Base-by-base conservation (phyloP, 208 protist species). In the Porcisia deanei region DNA sequence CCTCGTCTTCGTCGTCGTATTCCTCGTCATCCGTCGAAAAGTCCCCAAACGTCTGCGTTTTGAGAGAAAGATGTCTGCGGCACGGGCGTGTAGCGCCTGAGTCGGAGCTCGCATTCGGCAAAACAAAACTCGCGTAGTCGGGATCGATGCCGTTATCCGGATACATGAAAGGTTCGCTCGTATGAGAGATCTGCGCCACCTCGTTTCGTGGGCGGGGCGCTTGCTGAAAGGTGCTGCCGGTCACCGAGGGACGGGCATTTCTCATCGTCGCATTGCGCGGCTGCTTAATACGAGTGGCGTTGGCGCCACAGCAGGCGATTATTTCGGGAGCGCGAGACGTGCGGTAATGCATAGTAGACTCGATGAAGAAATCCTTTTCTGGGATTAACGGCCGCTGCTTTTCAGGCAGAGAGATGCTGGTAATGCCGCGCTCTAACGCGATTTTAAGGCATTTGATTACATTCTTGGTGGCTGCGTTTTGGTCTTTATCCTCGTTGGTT, bases 371-470 rank as follows among this genome's bases (percentile, higher is more conserved):
- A 76, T 98, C 94, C 39, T 80, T 86, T 61, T 88, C 73, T 12
- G 92, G 85, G 75, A 96, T 90, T 30, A 97, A 84, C 3, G 90
- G 84, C 12, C 94, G 88, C 75, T 91, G 83, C 66, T 96, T 96
- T 53, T 89, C 91, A 8, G 94, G 89, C 7, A 92, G 74, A 7
- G 91, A 94, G 59, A 98, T 98, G 73, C 87, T 94, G 0, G 73
- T 85, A 53, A 98, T 94, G 55, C 88, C 90, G 49, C 83, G 82
- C 41, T 77, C 77, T n/a, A 98, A 77, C 5, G 91, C 94, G 49
- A 89, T 85, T 63, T 96, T 95, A 47, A 96, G 82, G 77, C 92
- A 98, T 6, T 76, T 67, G 66, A 98, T 96, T 25, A 97, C 72
- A 30, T 85, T 83, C 49, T 85, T 68, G 60, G 90, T 94, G 2